phyloP scores from a whole-genome alignment of 2,329 filamentous ascomycete species.

The Hansfordia pulvinata region DNA sequence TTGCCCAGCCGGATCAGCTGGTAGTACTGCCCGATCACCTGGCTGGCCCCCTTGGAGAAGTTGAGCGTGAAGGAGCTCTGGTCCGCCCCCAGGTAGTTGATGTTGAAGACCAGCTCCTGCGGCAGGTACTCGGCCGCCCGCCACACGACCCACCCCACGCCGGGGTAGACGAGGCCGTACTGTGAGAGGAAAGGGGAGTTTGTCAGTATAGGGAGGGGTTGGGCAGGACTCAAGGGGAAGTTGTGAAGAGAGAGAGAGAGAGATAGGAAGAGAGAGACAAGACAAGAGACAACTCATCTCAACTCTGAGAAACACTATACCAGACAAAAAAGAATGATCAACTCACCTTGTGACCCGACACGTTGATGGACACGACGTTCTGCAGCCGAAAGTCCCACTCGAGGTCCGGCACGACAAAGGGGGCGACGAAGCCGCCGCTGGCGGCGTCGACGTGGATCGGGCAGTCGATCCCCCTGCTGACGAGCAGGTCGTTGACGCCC shows the following conservation, averaged over 20 bases:
- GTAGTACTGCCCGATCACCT: conserved; percentile 96
- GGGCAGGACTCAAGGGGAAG: no score
- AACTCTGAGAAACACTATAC: not conserved
- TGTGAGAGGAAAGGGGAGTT: conserved; percentile 12
- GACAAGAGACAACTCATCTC: no score
- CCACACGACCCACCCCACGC: conserved; percentile 92
- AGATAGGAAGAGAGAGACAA: no score
- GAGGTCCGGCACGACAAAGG: conserved; percentile 73
- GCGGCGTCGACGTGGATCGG: conserved; percentile 93
- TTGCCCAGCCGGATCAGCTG: conserved; percentile 91
- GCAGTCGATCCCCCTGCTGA: conserved; percentile 60
- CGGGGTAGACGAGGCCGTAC: conserved; percentile 64
- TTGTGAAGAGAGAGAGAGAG: no score
- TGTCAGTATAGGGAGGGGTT: no score
- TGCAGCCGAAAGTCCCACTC: conserved; percentile 87
- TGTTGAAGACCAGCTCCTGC: conserved; percentile 92
- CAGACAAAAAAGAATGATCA: conserved; percentile 26
- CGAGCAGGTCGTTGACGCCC: conserved; percentile 74
- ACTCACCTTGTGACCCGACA: conserved; percentile 71
- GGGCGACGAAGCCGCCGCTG: conserved; percentile 82
- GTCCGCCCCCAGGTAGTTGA: conserved; percentile 94
- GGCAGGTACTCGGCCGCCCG: conserved; percentile 71
- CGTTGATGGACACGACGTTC: conserved; percentile 86
- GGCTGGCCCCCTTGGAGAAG: conserved; percentile 89
- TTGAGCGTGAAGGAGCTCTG: conserved; percentile 95